Evolutionary conservation across 192 early-diverging fungal species (phyloP), one percentile per base, ranked within the genome.

Genomic region (Funneliformis mosseae): DNA sequence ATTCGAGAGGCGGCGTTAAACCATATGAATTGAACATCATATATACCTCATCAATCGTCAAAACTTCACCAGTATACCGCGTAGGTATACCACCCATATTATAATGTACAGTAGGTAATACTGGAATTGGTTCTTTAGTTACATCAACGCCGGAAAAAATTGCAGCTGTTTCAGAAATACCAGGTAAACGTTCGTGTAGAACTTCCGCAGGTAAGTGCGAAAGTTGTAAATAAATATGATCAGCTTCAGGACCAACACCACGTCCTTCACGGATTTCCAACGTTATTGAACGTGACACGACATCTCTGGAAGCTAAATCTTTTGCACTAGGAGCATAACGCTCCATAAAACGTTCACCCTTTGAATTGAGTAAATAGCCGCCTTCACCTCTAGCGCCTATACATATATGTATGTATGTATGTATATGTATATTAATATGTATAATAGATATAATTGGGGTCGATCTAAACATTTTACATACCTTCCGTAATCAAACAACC

Each of bases 41-140:
- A 11, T 25, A 41, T 68, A 79, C 85, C 6, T 90, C 84, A 72
- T 92, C 88, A 79, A 92, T 86, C 70, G 88, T 90, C 85, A 99
- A 88, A 43, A 97, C 97, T 89, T 99, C 95, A 76, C 97, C 97
- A 78, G 96, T 97, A 93, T 96, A 98, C 74, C 90, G 91, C 39
- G 98, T 98, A 45, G 98, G 98, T 79, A 99, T 98, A 87, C 98
- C 97, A 82, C 98, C 98, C 96, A 99, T 98, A 91, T 98, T 99
- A 93, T 97, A 97, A 89, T 99, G 98, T 82, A 98, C 98, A 79
- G 98, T 98, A 77, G 98, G 98, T 60, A 99, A 90, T 61, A 99
- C 97, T 10, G 98, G 98, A 83, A 99, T 99, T 43, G 98, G 96
- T 86, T 98, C 96, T 93, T 99, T 99, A 85, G 97, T 99, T 42